A percentile compares a stretch with the other conserved stretches of the same genome.
phyloP scores from a whole-genome alignment of 2,329 filamentous ascomycete species.

The Aspergillus sclerotialis region DNA sequence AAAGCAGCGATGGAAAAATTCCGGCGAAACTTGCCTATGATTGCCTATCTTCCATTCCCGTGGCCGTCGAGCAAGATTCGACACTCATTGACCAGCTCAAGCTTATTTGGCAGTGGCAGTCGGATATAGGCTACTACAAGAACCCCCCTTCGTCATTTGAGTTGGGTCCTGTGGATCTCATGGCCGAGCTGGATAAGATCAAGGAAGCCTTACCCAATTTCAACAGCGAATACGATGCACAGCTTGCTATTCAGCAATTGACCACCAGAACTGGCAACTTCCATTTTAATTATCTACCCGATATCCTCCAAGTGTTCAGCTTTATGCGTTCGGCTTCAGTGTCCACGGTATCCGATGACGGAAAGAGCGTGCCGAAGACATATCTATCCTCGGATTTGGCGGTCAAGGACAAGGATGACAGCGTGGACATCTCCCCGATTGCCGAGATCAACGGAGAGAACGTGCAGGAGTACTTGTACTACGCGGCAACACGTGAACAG shows the following conservation, averaged over 20 bases:
- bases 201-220: background rate
- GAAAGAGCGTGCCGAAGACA: background rate
- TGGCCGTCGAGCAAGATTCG: background rate
- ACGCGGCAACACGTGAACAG: background rate
- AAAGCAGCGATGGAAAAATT: background rate
- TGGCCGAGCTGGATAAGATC: background rate
- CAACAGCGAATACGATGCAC: background rate
- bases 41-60: background rate
- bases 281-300: background rate
- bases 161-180: background rate
- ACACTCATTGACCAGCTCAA: background rate
- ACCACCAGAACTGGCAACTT: background rate
- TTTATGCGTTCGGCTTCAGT: background rate
- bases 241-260: background rate
- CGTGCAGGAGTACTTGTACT: background rate
- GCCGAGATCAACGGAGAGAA: background rate
- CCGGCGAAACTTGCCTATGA: background rate
- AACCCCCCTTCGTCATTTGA: background rate
- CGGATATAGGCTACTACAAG: background rate
- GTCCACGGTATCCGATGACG: background rate
- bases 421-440: background rate
- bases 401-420: background rate
- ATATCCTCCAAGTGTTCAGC: background rate
- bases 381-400: background rate
- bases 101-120: background rate